Conservation (phyloP, 495 filamentous ascomycete genomes). For the Echria macrotheca region DNA sequence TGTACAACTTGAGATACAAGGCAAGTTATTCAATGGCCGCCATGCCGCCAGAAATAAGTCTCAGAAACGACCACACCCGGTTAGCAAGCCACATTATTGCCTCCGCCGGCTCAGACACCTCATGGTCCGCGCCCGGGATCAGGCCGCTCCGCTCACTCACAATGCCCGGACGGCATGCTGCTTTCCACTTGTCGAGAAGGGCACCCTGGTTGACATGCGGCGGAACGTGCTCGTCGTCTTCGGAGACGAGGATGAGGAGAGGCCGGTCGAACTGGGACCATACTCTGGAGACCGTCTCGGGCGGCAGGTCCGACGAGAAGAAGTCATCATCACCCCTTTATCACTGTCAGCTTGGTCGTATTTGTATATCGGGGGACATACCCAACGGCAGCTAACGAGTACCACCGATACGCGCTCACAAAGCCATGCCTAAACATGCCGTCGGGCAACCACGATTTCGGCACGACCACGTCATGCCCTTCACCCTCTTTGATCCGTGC, state of each 20-base stretch:
- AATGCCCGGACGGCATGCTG: constrained; percentile 30
- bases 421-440: constrained; percentile 49
- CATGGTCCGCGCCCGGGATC: constrained; percentile 41
- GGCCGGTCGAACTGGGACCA: constrained; percentile 58
- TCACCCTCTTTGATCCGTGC: constrained; percentile 41
- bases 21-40: too few relatives aligned
- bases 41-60: too few relatives aligned
- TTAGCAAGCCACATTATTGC: constrained; percentile 34
- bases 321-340: constrained; percentile 73
- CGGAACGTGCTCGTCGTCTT: constrained; percentile 66
- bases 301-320: constrained; percentile 73
- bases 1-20: too few relatives aligned
- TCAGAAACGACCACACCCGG: constrained; percentile 34
- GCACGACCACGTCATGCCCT: constrained; percentile 54
- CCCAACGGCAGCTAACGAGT: constrained; percentile 56
- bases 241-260: constrained; percentile 63
- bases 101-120: constrained; percentile 27
- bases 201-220: constrained; percentile 54
- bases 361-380: constrained; percentile 19
- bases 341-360: neutral
- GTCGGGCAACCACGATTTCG: constrained; percentile 39
- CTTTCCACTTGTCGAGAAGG: constrained; percentile 59
- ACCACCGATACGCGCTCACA: constrained; percentile 63
- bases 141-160: constrained; percentile 35
- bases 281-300: constrained; percentile 50